A percentile compares a stretch with the other conserved stretches of the same genome.
phyloP scores from a whole-genome alignment of 2,329 filamentous ascomycete genomes.

The Fusarium gaditjirri region DNA sequence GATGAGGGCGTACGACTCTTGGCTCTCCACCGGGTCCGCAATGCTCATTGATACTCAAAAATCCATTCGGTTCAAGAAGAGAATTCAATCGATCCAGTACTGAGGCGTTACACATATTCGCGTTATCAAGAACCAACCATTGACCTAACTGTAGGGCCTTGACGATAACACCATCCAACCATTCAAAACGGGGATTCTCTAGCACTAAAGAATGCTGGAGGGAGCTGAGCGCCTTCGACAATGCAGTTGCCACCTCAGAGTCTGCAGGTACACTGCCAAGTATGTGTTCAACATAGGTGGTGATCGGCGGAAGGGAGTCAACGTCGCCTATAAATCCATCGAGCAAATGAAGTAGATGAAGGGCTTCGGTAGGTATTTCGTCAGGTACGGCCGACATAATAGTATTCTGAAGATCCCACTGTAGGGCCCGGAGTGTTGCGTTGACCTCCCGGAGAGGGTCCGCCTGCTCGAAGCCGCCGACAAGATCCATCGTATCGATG shows the following conservation, averaged over 20 bases:
- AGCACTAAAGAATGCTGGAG: conserved; percentile 66
- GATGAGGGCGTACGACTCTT: conserved; percentile 81
- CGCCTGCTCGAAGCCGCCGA: conserved; percentile 95
- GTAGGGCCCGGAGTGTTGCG: conserved; percentile 60
- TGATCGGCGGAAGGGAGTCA: conserved; percentile 52
- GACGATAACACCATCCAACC: conserved; percentile 93
- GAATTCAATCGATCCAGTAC: conserved; percentile 96
- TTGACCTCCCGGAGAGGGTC: conserved; percentile 81
- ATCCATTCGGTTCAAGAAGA: conserved; percentile 88
- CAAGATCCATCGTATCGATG: conserved; percentile 95
- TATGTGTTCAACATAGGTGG: conserved; percentile 53
- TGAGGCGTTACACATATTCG: conserved; percentile 94
- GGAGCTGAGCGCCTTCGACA: conserved; percentile 61
- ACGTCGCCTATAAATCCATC: conserved; percentile 54
- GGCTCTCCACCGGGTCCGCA: conserved; percentile 84
- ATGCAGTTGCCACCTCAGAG: conserved; percentile 58
- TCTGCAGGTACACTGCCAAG: conserved; percentile 54
- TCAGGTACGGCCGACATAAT: conserved; percentile 61
- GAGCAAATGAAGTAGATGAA: conserved; percentile 64
- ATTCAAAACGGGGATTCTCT: conserved; percentile 87
- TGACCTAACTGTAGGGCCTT: conserved; percentile 85
- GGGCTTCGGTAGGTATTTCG: conserved; percentile 57
- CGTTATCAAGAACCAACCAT: conserved; percentile 96
- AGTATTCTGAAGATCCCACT: conserved; percentile 61
- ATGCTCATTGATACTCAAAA: conserved; percentile 92